Conservation (phyloP, 2,329 filamentous ascomycete species). For the Fusarium staphyleae region DNA sequence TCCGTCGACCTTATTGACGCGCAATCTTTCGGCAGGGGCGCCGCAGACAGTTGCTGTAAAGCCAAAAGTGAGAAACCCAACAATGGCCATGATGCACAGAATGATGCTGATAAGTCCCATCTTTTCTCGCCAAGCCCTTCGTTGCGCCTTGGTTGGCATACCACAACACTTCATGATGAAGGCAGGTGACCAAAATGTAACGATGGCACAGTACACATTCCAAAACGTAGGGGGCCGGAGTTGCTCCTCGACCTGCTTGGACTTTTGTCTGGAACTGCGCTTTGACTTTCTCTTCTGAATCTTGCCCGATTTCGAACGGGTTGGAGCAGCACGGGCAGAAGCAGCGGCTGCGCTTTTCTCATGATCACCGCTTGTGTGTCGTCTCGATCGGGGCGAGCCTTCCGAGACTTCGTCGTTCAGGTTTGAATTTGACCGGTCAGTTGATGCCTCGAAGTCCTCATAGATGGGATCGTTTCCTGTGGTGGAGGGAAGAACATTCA, state of each 20-base stretch:
- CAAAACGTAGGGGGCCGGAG: constrained; percentile 85
- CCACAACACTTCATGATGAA: constrained; percentile 86
- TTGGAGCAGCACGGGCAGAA: constrained; percentile 45
- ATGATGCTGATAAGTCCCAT: constrained; percentile 97
- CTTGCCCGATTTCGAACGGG: constrained; percentile 63
- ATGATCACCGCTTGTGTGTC: constrained; percentile 43
- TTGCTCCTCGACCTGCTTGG: constrained; percentile 64
- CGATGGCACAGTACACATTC: constrained; percentile 92
- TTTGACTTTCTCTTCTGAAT: constrained; percentile 62
- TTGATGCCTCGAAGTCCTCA: constrained; percentile 76
- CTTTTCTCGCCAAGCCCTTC: constrained; percentile 96
- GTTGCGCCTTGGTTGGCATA: constrained; percentile 83
- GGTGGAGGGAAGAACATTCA: constrained; percentile 87
- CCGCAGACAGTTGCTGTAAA: constrained; percentile 91
- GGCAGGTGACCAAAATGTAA: constrained; percentile 95
- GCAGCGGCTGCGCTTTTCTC: constrained; percentile 44
- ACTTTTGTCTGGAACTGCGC: constrained; percentile 57
- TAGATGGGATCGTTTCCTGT: constrained; percentile 90
- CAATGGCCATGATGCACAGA: constrained; percentile 81
- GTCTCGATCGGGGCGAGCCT: constrained; percentile 51
- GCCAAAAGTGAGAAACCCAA: constrained; percentile 95
- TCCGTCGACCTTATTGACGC: constrained; percentile 78
- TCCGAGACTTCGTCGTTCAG: constrained; percentile 57
- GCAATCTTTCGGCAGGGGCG: constrained; percentile 72
- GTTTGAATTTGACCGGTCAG: constrained; percentile 58